Base-by-base conservation (phyloP, 1,284 basidiomycete species). In the Veloboletus limbatus region DNA sequence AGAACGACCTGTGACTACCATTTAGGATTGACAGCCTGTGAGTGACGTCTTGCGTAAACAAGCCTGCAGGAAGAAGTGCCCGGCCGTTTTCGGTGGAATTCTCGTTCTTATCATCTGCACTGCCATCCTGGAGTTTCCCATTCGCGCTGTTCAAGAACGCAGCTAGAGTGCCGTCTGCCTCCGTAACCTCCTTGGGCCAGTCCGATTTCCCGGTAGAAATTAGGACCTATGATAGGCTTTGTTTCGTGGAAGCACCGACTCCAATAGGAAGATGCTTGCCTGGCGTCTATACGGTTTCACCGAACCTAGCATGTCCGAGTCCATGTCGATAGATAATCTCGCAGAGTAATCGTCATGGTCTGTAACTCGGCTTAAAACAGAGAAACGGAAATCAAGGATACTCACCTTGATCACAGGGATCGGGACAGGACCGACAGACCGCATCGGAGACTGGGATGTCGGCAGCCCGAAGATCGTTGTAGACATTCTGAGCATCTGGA, bases 131-230 rank as follows among this genome's bases (percentile, higher is more conserved):
- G 37, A 49, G 47, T n/a, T 56, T 56, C 28, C 55, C 51, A 24
- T 63, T 62, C n/a, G 72, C 69, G 25, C 69, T 60, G 41, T 65
- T 63, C 45, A 94, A 67, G 54, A 81, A 72, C 22, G 81, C 72
- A 11, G 91, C 86, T 25, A 93, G 79, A 8, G 85, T 80, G 50
- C 76, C 79, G 30, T 74, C 68, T 18, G 76, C 82, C 47, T 82
- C 77, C 10, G 85, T 84, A 49, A 95, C 80, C 43, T 92, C 83
- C 31, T 74, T 75, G 30, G 80, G 77, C 93, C 92, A 96, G 68
- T 96, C 90, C 22, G 81, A 77, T 69, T 88, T 85, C 13, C 90
- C 92, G 1, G 92, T 95, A 1, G 91, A 93, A 45, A 97, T 89
- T 24, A 95, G 75, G 26, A 92, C 75, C 84, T 91, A 52, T 24